phyloP scores from a whole-genome alignment of 108 stramenopile species.

The Cyclotella choctawhatcheeana region DNA sequence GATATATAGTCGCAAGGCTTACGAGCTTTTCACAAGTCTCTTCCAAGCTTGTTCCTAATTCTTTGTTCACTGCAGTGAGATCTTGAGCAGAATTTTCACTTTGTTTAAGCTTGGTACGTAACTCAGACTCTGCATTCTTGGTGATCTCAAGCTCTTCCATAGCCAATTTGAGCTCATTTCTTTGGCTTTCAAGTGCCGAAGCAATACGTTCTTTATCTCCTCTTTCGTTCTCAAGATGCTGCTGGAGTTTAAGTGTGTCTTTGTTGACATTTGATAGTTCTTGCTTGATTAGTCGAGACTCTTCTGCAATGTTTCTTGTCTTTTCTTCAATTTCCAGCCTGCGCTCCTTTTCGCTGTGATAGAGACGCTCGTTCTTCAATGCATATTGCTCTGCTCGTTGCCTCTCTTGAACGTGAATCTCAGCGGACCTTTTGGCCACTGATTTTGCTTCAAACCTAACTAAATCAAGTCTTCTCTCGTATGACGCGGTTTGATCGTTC shows the following conservation, averaged over 20 bases:
- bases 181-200: conserved; percentile 23
- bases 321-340: conserved; percentile 18
- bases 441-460: conserved; percentile 29
- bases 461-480: conserved; percentile 41
- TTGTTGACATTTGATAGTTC: conserved; percentile 19
- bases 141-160: conserved; percentile 38
- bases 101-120: conserved; percentile 23
- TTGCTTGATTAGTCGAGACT: conserved; percentile 13
- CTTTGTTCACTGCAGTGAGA: conserved; percentile 20
- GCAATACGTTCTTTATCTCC: conserved; percentile 1
- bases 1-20: conserved; percentile 39
- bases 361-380: conserved; percentile 8
- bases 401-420: conserved; percentile 39
- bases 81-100: conserved; percentile 27
- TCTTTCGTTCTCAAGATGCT: conserved; percentile 23
- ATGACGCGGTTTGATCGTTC: conserved; percentile 31
- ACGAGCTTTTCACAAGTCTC: conserved; percentile 46
- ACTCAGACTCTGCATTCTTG: not conserved
- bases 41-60: conserved; percentile 28
- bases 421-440: conserved; percentile 11
- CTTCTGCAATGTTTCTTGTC: conserved; percentile 14
- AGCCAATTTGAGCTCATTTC: conserved; percentile 19
- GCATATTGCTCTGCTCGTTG: conserved; percentile 34
- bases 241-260: conserved; percentile 41
- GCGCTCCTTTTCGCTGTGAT: conserved; percentile 21